These are phyloP conservation scores for Coleophoma eucalyptorum DNA, from an alignment of 2,329 filamentous ascomycete species.

Conservation along the genomic window DNA sequence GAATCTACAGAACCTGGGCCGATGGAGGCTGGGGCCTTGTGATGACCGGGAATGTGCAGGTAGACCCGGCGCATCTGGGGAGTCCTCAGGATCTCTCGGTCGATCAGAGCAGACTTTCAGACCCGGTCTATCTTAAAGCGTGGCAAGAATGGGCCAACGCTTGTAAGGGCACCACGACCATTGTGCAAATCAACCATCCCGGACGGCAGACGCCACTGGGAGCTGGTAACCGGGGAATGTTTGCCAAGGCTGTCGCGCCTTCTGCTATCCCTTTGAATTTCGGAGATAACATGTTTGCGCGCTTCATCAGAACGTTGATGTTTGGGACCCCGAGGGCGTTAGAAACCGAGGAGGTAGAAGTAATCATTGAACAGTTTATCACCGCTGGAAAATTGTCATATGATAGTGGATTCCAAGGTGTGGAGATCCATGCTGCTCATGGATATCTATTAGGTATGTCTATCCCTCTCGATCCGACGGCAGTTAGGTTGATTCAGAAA, in stretches of 20 bases:
- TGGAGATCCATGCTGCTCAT: constrained; percentile 56
- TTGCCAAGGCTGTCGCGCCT: constrained; percentile 37
- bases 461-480: too few species aligned
- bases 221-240: constrained; percentile 31
- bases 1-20: constrained; percentile 50
- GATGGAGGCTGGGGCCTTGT: constrained; percentile 49
- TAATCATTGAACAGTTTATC: constrained; percentile 48
- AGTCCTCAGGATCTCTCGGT: constrained; percentile 29
- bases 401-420: constrained; percentile 47
- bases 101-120: constrained; percentile 22
- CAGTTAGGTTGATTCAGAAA: too few species aligned
- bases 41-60: constrained; percentile 45
- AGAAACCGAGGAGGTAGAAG: constrained; percentile 47
- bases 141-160: constrained; percentile 35
- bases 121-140: constrained; percentile 20
- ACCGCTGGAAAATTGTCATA: constrained; percentile 44
- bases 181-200: constrained; percentile 44
- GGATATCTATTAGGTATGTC: constrained; percentile 63
- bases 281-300: constrained; percentile 32
- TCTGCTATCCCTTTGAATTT: constrained; percentile 39
- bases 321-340: constrained; percentile 56
- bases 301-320: constrained; percentile 27
- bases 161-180: constrained; percentile 27
- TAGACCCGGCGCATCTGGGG: constrained; percentile 36
- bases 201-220: constrained; percentile 39